Evolutionary conservation across 2,329 filamentous ascomycete genomes (phyloP).

Genomic region (Ilyonectria destructans): DNA sequence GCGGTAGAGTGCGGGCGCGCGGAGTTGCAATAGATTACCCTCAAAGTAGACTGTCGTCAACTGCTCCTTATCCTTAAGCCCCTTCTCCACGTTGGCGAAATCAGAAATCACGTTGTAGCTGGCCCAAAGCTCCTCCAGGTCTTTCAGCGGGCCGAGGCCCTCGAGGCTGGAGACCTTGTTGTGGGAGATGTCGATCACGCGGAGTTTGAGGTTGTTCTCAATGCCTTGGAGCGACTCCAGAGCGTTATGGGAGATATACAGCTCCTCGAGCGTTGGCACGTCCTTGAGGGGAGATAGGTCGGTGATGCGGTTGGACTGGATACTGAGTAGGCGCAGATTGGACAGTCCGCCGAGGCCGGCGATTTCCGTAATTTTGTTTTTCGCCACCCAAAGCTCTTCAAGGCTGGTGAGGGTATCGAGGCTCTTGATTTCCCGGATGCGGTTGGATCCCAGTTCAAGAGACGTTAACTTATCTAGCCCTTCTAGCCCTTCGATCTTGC

Average conservation of each 20-base stretch:
- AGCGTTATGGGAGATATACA: constrained; percentile 97
- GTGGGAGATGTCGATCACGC: constrained; percentile 89
- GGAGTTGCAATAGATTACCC: constrained; percentile 89
- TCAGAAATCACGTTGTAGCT: constrained; percentile 88
- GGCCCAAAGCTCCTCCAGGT: constrained; percentile 94
- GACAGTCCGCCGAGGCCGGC: constrained; percentile 81
- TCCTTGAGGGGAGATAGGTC: constrained; percentile 83
- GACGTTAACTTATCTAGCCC: constrained; percentile 83
- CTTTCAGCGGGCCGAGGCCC: constrained; percentile 77
- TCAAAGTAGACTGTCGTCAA: constrained; percentile 97
- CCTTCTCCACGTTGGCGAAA: constrained; percentile 86
- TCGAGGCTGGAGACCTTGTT: constrained; percentile 85
- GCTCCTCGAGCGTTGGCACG: constrained; percentile 85
- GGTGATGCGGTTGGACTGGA: constrained; percentile 94
- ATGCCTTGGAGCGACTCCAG: constrained; percentile 84
- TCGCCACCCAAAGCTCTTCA: constrained; percentile 94
- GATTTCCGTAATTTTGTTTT: constrained; percentile 95
- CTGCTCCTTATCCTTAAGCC: constrained; percentile 83
- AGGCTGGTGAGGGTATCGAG: constrained; percentile 83
- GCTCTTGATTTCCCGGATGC: constrained; percentile 90
- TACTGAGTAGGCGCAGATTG: constrained; percentile 89
- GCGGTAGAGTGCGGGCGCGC: constrained; percentile 86
- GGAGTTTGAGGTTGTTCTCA: constrained; percentile 76
- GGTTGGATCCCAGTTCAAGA: constrained; percentile 92
- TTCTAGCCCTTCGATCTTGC: constrained; percentile 87